These are phyloP conservation scores for Marasmius fiardii DNA, from an alignment of 1,284 basidiomycete genomes.

Conservation along the genomic window DNA sequence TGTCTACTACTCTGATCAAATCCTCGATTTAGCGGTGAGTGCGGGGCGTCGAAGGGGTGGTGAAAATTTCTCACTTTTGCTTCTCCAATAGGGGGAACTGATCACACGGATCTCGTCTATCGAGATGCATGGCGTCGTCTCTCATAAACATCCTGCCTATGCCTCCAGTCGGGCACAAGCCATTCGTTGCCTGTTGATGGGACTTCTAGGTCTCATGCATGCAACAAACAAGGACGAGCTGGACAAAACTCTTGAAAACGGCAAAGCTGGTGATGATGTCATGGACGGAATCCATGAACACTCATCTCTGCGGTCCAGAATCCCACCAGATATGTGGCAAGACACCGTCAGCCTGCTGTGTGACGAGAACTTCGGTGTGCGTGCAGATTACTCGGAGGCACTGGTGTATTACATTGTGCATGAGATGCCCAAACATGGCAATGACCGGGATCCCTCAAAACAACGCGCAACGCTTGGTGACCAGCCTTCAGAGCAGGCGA, in stretches of 20 bases:
- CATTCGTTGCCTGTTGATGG: conserved; percentile 72
- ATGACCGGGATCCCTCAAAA: conserved; percentile 45
- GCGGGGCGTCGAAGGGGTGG: background rate
- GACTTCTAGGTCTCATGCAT: conserved; percentile 68
- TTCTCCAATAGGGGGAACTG: conserved; percentile 65
- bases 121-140: conserved; percentile 59
- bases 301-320: conserved; percentile 60
- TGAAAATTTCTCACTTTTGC: background rate
- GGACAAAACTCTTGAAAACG: background rate
- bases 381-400: conserved; percentile 73
- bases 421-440: conserved; percentile 67
- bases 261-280: conserved; percentile 3
- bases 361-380: conserved; percentile 69
- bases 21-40: conserved; percentile 81
- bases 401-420: conserved; percentile 70
- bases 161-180: conserved; percentile 60
- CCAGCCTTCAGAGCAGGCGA: conserved; percentile 42
- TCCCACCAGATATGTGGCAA: conserved; percentile 84
- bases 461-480: conserved; percentile 40
- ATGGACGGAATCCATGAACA: conserved; percentile 26
- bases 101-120: conserved; percentile 72
- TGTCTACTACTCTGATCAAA: conserved; percentile 95
- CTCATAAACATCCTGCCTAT: conserved; percentile 39
- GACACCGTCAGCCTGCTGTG: conserved; percentile 84
- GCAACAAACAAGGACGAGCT: conserved; percentile 54